A percentile compares a stretch with the other conserved stretches of the same genome.
These are phyloP conservation scores for Fraxinus pennsylvanica DNA, from an alignment of 257 asterid genomes.

Conservation along the genomic window DNA sequence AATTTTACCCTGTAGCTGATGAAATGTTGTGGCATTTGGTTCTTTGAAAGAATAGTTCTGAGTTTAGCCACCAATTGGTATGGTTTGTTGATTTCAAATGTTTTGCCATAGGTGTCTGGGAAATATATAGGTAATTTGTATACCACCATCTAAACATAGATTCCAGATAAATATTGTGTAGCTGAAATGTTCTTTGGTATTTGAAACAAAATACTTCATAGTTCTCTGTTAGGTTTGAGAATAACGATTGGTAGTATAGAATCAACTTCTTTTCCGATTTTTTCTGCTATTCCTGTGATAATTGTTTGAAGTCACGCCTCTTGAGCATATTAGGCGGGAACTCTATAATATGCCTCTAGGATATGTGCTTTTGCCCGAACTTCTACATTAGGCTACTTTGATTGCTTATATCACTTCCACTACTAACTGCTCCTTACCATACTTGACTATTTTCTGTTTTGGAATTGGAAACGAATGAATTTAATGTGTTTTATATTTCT, in stretches of 20 bases:
- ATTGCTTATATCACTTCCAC: background rate
- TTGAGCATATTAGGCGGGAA: background rate
- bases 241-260: background rate
- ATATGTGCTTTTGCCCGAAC: background rate
- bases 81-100: background rate
- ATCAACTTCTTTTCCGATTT: background rate
- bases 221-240: background rate
- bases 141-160: background rate
- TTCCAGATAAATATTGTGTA: background rate
- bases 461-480: background rate
- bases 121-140: background rate
- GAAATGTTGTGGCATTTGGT: background rate
- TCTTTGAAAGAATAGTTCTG: background rate
- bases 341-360: background rate
- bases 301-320: background rate
- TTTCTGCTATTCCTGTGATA: too few species aligned
- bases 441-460: background rate
- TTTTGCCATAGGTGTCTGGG: background rate
- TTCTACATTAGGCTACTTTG: background rate
- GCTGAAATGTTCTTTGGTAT: background rate
- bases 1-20: background rate
- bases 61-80: background rate
- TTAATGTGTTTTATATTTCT: too few species aligned
- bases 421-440: background rate
- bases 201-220: background rate